phyloP scores from a whole-genome alignment of 352 stramenopile species.

The Ophiocytium majus region DNA sequence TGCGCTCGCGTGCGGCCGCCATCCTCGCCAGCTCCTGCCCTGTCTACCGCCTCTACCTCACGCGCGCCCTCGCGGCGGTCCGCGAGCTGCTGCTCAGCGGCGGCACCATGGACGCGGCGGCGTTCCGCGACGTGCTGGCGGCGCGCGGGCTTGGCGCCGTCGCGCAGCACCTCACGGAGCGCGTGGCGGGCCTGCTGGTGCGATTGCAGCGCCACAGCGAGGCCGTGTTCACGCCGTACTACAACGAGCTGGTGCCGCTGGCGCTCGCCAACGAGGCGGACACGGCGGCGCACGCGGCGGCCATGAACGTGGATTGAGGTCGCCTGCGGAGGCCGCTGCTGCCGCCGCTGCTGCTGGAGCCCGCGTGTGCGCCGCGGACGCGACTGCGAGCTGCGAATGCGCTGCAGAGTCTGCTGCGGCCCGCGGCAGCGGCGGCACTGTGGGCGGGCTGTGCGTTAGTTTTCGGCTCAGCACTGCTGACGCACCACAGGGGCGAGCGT shows the following conservation, averaged over 20 bases:
- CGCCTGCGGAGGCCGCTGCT: too few relatives aligned
- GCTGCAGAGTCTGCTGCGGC: too few relatives aligned
- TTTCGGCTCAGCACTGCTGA: too few relatives aligned
- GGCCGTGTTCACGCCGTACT: constrained; percentile 48
- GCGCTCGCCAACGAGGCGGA: constrained; percentile 27
- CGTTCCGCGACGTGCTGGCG: constrained; percentile 26
- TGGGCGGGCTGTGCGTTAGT: too few relatives aligned
- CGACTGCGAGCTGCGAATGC: too few relatives aligned
- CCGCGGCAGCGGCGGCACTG: too few relatives aligned
- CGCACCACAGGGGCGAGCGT: too few relatives aligned
- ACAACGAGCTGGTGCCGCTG: constrained; percentile 54
- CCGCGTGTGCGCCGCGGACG: too few relatives aligned
- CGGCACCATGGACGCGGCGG: constrained; percentile 29
- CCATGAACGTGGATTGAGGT: constrained; percentile 50
- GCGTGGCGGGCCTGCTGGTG: constrained; percentile 36
- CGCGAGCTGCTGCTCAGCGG: constrained; percentile 39
- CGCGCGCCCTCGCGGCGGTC: constrained; percentile 30
- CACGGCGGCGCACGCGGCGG: constrained; percentile 34
- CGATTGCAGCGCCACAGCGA: constrained; percentile 46
- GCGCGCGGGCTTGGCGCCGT: constrained; percentile 40
- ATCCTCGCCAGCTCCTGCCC: constrained; percentile 45
- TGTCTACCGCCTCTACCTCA: constrained; percentile 53
- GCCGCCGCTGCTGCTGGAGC: too few relatives aligned
- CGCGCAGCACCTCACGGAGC: constrained; percentile 39
- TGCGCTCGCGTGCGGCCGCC: constrained; percentile 33